These are phyloP conservation scores for Penicillium turbatum DNA, from an alignment of 495 filamentous ascomycete species.

Conservation along the genomic window DNA sequence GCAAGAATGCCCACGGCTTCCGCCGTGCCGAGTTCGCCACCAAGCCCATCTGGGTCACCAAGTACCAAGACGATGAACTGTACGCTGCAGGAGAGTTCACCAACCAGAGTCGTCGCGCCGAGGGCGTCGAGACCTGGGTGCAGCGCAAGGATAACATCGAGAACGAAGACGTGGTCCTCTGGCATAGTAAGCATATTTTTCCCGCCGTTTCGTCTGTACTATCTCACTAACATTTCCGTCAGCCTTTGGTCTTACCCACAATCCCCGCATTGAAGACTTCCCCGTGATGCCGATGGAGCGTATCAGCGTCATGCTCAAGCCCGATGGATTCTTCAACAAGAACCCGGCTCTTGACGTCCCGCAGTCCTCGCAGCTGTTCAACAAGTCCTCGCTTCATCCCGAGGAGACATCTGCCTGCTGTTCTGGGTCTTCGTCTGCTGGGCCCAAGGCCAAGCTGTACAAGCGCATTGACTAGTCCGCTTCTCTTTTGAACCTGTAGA, in stretches of 20 bases:
- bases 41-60: slow-evolving; percentile 76
- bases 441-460: slow-evolving; percentile 35
- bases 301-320: slow-evolving; percentile 64
- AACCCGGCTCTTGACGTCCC: slow-evolving; percentile 77
- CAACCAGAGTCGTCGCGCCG: slow-evolving; percentile 70
- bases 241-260: slow-evolving; percentile 61
- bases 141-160: slow-evolving; percentile 46
- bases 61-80: slow-evolving; percentile 71
- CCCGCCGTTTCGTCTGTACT: not conserved
- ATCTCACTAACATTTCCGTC: slow-evolving; percentile 1
- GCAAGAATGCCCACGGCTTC: slow-evolving; percentile 61
- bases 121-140: slow-evolving; percentile 53
- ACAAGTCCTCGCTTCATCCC: slow-evolving; percentile 38
- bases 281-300: slow-evolving; percentile 61
- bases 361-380: slow-evolving; percentile 39
- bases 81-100: slow-evolving; percentile 83
- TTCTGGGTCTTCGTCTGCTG: slow-evolving; percentile 18
- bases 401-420: slow-evolving; percentile 23
- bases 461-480: slow-evolving; percentile 30
- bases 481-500: slow-evolving; percentile 3
- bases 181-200: slow-evolving; percentile 41
- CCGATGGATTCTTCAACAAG: slow-evolving; percentile 68
- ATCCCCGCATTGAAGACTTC: slow-evolving; percentile 57
- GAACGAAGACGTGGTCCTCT: slow-evolving; percentile 54
- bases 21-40: slow-evolving; percentile 79